Base-by-base conservation (phyloP, 306 rosid species). In the Begonia fuchsioides region DNA sequence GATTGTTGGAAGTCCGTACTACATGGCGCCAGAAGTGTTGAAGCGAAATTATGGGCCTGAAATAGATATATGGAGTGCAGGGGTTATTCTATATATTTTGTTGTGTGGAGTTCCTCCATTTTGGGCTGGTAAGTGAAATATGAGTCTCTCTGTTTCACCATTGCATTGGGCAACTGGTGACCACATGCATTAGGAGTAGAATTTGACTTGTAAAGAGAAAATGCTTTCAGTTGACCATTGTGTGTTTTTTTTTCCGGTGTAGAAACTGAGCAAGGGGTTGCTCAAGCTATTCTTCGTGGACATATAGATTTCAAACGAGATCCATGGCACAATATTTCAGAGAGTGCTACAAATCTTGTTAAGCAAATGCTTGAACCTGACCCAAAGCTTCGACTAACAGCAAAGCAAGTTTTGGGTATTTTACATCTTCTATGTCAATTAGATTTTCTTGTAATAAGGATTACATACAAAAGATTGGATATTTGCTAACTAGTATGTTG, bases 221-320 rank as follows among this genome's bases (percentile, higher is more conserved):
- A 8, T 26, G 35, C 35, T 26, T 26, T 26, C 8, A 26, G 35
- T 26, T 26, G 35, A 26, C 35, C 35, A 5, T 6, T 26, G 90
- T 86, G 35, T 26, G 90, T 86, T 93, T 15, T 55, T 70, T 69
- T 57, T 70, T 69, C 55, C 62, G 13, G 54, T 63, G 73, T 82
- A 86, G 96, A 86, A 63, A 79, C 96, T 51, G 96, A 86, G 69
- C 96, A 86, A 72, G 96, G 96, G 66, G 96, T 86, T 79, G 96
- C 96, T 47, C 96, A 82, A 58, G 96, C 96, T 13, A 86, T 86
- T 72, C 81, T 86, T 56, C 88, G 88, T 46, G 96, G 96, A 62
- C 77, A 71, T 44, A 86, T 86, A 71, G 96, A 86, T 76, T 86
- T 86, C 77, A 86, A 82, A 64, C 80, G 93, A 39, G 35, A 26